Evolutionary conservation across 345 rosid species (phyloP).

Genomic region (Gossypium arboreum): DNA sequence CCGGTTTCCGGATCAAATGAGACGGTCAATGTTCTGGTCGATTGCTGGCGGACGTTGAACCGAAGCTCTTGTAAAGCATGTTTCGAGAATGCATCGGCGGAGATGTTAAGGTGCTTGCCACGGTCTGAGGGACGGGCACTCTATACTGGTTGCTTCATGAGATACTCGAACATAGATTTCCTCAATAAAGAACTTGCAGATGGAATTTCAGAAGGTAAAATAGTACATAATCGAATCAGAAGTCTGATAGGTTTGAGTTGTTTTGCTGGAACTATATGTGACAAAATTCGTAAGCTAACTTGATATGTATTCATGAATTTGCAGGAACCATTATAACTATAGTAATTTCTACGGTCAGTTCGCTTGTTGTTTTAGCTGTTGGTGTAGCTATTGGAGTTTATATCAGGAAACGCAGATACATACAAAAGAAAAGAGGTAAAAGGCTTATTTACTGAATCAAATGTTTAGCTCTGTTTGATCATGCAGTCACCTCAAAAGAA

Average conservation of each 20-base stretch:
- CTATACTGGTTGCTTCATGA: slow-evolving; percentile 80
- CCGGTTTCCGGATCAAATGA: slow-evolving; percentile 29
- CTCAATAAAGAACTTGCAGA: slow-evolving; percentile 50
- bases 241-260: too few relatives aligned
- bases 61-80: slow-evolving; percentile 61
- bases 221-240: too few relatives aligned
- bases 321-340: slow-evolving; percentile 60
- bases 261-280: not conserved
- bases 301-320: slow-evolving; percentile 16
- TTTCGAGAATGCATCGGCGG: slow-evolving; percentile 59
- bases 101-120: slow-evolving; percentile 66
- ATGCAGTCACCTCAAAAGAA: not conserved
- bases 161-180: slow-evolving; percentile 68
- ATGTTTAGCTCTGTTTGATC: not conserved
- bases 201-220: slow-evolving; percentile 57
- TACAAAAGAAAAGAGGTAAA: slow-evolving; percentile 18
- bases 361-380: slow-evolving; percentile 56
- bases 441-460: not conserved
- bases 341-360: slow-evolving; percentile 65
- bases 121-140: slow-evolving; percentile 84
- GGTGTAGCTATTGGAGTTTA: slow-evolving; percentile 49
- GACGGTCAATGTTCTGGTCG: slow-evolving; percentile 59
- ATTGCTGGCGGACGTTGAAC: slow-evolving; percentile 82
- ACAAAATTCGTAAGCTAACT: not conserved
- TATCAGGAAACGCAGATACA: slow-evolving; percentile 32